A percentile compares a stretch with the other conserved stretches of the same genome.
phyloP scores from a whole-genome alignment of 148 eudicot genomes.

The Silene conica region DNA sequence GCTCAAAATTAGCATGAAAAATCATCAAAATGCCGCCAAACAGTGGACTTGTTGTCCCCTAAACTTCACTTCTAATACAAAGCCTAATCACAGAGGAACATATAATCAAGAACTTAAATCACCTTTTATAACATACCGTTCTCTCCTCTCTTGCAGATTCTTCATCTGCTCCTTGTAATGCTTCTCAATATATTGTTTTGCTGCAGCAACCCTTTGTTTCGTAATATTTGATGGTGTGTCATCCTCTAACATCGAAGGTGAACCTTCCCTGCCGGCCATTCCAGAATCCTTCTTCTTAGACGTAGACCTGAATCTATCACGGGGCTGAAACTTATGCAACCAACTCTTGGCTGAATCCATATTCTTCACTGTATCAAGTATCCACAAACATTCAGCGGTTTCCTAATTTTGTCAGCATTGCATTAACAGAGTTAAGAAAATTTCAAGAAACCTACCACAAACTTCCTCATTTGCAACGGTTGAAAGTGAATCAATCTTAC shows the following conservation, averaged over 20 bases:
- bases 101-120: neutral
- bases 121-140: conserved; percentile 50
- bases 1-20: conserved; percentile 18
- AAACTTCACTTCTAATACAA: neutral
- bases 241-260: conserved; percentile 47
- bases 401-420: conserved; percentile 8
- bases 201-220: conserved; percentile 86
- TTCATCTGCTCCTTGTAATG: conserved; percentile 99
- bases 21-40: conserved; percentile 13
- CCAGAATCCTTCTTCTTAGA: conserved; percentile 61
- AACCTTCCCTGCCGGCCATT: conserved; percentile 48
- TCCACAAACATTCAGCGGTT: conserved; percentile 13
- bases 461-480: conserved; percentile 22
- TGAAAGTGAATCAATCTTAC: conserved; percentile 23
- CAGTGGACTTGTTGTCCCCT: neutral
- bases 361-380: conserved; percentile 19
- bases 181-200: conserved; percentile 95
- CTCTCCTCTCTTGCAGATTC: conserved; percentile 90
- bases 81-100: neutral
- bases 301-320: conserved; percentile 60
- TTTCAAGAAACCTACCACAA: conserved; percentile 21
- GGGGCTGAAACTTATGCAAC: conserved; percentile 85
- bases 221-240: conserved; percentile 76
- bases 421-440: conserved; percentile 6
- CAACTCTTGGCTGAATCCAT: conserved; percentile 97